phyloP scores from a whole-genome alignment of 176 grass and related monocot species.

The Cymbopogon citratus region DNA sequence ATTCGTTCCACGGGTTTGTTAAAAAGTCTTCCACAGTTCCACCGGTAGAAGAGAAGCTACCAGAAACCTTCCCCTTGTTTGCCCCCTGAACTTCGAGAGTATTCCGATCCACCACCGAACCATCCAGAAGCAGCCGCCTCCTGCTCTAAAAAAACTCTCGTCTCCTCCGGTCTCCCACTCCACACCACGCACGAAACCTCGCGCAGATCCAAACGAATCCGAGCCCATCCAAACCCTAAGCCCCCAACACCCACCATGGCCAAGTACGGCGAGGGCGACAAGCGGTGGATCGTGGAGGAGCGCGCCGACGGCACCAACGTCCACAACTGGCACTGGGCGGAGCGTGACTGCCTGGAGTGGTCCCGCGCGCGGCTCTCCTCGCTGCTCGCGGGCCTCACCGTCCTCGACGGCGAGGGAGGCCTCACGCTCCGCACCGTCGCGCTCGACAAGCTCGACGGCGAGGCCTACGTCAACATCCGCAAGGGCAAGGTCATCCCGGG shows the following conservation, averaged over 20 bases:
- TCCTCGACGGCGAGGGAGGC: conserved; percentile 86
- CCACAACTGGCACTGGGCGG: conserved; percentile 99
- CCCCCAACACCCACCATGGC: conserved; percentile 41
- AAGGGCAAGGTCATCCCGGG: conserved; percentile 96
- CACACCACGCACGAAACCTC: not conserved
- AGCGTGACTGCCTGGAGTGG: conserved; percentile 94
- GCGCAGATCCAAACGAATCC: conserved; percentile 36
- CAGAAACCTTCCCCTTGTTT: not conserved
- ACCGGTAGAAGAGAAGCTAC: not conserved
- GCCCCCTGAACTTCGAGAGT: conserved; percentile 25
- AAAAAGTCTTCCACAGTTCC: not conserved
- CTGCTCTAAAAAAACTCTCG: not conserved
- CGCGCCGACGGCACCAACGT: conserved; percentile 88
- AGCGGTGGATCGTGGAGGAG: conserved; percentile 96
- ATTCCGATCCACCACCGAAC: conserved; percentile 37
- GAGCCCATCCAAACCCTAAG: conserved; percentile 33
- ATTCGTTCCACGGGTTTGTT: no score
- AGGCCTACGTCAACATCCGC: conserved; percentile 97
- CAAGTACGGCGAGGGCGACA: conserved; percentile 88
- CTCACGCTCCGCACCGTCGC: conserved; percentile 55
- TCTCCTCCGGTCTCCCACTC: not conserved
- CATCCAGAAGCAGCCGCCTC: conserved; percentile 42
- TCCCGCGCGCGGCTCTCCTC: conserved; percentile 65
- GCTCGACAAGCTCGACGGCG: conserved; percentile 86
- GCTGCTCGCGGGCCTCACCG: conserved; percentile 53